Evolutionary conservation across 2,329 filamentous ascomycete species (phyloP).

Genomic region (Aspergillus brunneoviolaceus): DNA sequence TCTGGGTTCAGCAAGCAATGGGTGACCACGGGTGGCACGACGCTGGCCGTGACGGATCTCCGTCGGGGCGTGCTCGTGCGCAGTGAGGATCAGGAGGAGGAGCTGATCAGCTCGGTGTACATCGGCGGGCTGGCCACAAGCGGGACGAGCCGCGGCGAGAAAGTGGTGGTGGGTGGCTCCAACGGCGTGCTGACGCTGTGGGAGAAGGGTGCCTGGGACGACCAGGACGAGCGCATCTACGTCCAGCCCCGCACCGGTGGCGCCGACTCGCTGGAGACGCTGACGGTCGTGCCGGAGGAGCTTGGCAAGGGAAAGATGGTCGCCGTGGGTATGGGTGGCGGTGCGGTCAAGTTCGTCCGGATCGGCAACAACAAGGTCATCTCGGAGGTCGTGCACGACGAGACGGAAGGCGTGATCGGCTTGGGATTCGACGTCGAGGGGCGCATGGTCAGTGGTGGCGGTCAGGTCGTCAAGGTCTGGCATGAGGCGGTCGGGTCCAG

Average conservation of each 20-base stretch:
- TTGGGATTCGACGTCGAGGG: slow-evolving; percentile 82
- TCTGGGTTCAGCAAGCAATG: slow-evolving; percentile 92
- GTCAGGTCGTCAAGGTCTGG: slow-evolving; percentile 86
- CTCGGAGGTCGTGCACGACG: slow-evolving; percentile 71
- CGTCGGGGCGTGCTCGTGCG: slow-evolving; percentile 80
- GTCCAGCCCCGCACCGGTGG: slow-evolving; percentile 63
- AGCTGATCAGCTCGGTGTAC: slow-evolving; percentile 78
- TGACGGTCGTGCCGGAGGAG: slow-evolving; percentile 69
- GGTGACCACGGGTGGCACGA: slow-evolving; percentile 89
- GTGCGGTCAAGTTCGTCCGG: slow-evolving; percentile 73
- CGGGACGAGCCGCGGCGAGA: slow-evolving; percentile 68
- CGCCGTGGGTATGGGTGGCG: slow-evolving; percentile 79
- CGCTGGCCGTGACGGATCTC: slow-evolving; percentile 84
- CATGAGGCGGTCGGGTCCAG: slow-evolving; percentile 63
- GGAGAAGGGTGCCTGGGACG: slow-evolving; percentile 93
- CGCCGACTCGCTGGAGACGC: slow-evolving; percentile 77
- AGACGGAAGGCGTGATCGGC: slow-evolving; percentile 79
- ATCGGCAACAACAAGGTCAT: slow-evolving; percentile 72
- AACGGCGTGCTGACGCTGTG: slow-evolving; percentile 85
- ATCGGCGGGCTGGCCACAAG: slow-evolving; percentile 71
- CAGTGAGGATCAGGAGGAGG: slow-evolving; percentile 93
- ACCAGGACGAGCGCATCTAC: slow-evolving; percentile 85
- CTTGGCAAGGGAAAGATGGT: slow-evolving; percentile 65
- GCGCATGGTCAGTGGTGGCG: slow-evolving; percentile 86
- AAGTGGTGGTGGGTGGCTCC: slow-evolving; percentile 73